These are phyloP conservation scores for Leccinum barrowsii DNA, from an alignment of 768 basidiomycete genomes.

Conservation along the genomic window DNA sequence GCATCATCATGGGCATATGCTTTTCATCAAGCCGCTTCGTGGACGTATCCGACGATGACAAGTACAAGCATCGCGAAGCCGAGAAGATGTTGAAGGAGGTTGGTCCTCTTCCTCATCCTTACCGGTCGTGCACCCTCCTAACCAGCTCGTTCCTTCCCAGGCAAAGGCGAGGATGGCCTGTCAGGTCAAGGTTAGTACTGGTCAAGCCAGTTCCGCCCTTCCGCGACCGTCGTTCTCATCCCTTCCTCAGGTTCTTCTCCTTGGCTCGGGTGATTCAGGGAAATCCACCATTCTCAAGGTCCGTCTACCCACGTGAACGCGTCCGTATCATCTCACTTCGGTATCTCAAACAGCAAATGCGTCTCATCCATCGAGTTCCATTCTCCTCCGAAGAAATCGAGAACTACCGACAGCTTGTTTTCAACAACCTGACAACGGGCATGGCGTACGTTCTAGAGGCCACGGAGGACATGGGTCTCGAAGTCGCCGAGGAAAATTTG, in stretches of 20 bases:
- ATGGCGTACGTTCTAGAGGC: conserved; percentile 80
- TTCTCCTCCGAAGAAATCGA: conserved; percentile 84
- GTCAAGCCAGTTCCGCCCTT: neutral
- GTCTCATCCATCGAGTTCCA: conserved; percentile 84
- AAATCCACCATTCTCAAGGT: conserved; percentile 92
- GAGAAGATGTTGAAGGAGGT: conserved; percentile 81
- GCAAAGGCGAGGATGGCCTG: conserved; percentile 66
- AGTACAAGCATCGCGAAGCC: conserved; percentile 58
- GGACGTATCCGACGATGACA: conserved; percentile 70
- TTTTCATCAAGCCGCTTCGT: conserved; percentile 55
- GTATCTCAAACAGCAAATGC: conserved; percentile 74
- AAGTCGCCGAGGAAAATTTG: conserved; percentile 60
- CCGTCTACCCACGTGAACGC: neutral
- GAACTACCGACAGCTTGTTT: conserved; percentile 86
- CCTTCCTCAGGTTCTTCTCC: conserved; percentile 63
- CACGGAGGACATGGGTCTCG: conserved; percentile 85
- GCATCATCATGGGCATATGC: conserved; percentile 67
- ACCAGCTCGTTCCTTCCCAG: conserved; percentile 35
- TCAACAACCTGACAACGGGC: conserved; percentile 87
- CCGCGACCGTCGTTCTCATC: neutral
- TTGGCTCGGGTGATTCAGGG: conserved; percentile 92
- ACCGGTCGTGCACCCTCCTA: neutral
- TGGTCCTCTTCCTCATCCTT: conserved; percentile 20
- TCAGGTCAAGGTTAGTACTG: conserved; percentile 67
- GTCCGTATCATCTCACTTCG: neutral